Evolutionary conservation across 768 basidiomycete species (phyloP).

Genomic region (Lanmaoa pseudosensibilis): DNA sequence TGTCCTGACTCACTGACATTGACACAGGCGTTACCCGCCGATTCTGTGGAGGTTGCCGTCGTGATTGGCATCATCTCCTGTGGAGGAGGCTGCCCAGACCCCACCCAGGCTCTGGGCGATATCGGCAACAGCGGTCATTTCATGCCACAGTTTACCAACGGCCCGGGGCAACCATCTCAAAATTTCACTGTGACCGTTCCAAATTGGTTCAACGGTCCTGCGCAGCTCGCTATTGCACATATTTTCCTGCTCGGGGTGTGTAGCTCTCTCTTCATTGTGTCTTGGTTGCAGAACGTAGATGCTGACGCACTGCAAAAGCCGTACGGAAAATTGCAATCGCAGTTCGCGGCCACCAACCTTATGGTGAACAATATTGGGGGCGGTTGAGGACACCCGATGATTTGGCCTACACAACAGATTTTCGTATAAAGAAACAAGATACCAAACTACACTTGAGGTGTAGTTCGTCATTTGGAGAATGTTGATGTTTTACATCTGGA

Average conservation of each 20-base stretch:
- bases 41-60: conserved; percentile 1
- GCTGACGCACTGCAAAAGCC: neutral
- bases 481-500: too few species aligned
- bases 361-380: too few species aligned
- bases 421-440: neutral
- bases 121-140: conserved; percentile 5
- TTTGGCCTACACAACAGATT: neutral
- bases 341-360: too few species aligned
- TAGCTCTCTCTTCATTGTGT: neutral
- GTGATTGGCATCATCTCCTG: conserved; percentile 4
- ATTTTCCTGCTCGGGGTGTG: conserved; percentile 6
- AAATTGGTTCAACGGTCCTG: neutral
- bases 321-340: neutral
- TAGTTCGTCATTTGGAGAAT: neutral
- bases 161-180: neutral
- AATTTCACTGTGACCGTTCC: conserved; percentile 6
- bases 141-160: neutral
- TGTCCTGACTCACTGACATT: neutral
- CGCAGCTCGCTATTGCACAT: neutral
- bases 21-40: neutral
- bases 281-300: neutral
- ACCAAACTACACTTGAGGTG: too few species aligned
- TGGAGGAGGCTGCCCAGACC: neutral
- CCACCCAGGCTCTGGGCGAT: neutral
- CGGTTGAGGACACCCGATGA: neutral